Evolutionary conservation across 2,329 filamentous ascomycete genomes (phyloP).

Genomic region (Alternaria incomplexa): DNA sequence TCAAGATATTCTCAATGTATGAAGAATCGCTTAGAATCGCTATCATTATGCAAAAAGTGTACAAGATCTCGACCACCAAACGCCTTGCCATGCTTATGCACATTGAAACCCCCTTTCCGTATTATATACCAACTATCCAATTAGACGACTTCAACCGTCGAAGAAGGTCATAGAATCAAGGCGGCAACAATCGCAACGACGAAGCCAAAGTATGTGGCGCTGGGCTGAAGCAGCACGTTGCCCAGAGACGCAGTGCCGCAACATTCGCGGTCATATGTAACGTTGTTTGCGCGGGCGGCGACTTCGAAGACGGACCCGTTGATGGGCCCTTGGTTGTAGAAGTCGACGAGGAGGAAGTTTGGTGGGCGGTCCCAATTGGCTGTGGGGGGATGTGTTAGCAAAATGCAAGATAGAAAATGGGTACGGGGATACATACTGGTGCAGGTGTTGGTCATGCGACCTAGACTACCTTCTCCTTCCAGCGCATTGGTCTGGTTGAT

Average conservation of each 20-base stretch:
- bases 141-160: background rate
- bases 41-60: background rate
- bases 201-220: constrained; percentile 24
- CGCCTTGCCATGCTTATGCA: background rate
- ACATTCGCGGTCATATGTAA: constrained; percentile 68
- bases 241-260: constrained; percentile 55
- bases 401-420: background rate
- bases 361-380: constrained; percentile 46
- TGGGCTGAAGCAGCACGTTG: constrained; percentile 10
- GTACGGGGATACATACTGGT: constrained; percentile 33
- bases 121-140: background rate
- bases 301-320: constrained; percentile 51
- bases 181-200: constrained; percentile 22
- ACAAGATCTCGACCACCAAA: background rate
- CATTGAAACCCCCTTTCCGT: background rate
- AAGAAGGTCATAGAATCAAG: constrained; percentile 23
- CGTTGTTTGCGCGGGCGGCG: constrained; percentile 66
- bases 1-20: background rate
- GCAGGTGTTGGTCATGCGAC: constrained; percentile 41
- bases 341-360: constrained; percentile 52
- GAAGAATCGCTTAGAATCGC: background rate
- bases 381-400: constrained; percentile 8
- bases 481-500: constrained; percentile 46
- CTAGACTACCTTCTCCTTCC: constrained; percentile 42
- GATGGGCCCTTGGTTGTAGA: constrained; percentile 46